phyloP scores from a whole-genome alignment of 257 asterid genomes.

The Coffea eugenioides region DNA sequence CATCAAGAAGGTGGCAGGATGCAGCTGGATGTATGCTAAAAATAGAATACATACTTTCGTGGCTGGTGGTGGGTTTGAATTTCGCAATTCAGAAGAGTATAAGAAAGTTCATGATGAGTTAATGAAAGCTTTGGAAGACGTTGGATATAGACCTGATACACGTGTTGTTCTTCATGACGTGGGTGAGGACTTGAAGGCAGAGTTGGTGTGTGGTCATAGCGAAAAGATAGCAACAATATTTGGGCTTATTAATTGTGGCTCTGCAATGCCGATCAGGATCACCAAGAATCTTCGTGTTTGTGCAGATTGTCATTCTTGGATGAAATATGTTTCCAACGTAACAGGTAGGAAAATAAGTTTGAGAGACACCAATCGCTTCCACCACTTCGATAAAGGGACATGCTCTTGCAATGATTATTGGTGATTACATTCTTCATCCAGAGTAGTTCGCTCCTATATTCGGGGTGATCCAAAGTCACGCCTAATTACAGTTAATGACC shows the following conservation, averaged over 20 bases:
- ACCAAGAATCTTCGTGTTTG: constrained; percentile 55
- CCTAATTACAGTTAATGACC: background rate
- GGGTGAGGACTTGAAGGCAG: constrained; percentile 34
- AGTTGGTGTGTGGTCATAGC: constrained; percentile 55
- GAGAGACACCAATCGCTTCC: constrained; percentile 31
- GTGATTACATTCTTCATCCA: constrained; percentile 10
- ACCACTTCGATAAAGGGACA: constrained; percentile 30
- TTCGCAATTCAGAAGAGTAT: constrained; percentile 43
- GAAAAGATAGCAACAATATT: constrained; percentile 46
- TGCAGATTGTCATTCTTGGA: constrained; percentile 38
- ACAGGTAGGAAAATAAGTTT: constrained; percentile 22
- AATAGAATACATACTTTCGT: constrained; percentile 37
- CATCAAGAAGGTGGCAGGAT: constrained; percentile 44
- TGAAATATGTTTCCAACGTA: constrained; percentile 24
- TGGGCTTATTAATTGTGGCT: constrained; percentile 35
- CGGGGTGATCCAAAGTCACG: background rate
- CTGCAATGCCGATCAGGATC: constrained; percentile 48
- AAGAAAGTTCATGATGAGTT: constrained; percentile 33
- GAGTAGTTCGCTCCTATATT: background rate
- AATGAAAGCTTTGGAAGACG: constrained; percentile 29
- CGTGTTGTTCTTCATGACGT: constrained; percentile 47
- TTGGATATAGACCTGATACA: constrained; percentile 41
- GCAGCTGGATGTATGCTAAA: constrained; percentile 47
- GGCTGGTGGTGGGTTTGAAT: constrained; percentile 42
- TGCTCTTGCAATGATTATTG: constrained; percentile 32